Evolutionary conservation across 2,329 filamentous ascomycete genomes (phyloP).

Genomic region (Arthroderma uncinatum): DNA sequence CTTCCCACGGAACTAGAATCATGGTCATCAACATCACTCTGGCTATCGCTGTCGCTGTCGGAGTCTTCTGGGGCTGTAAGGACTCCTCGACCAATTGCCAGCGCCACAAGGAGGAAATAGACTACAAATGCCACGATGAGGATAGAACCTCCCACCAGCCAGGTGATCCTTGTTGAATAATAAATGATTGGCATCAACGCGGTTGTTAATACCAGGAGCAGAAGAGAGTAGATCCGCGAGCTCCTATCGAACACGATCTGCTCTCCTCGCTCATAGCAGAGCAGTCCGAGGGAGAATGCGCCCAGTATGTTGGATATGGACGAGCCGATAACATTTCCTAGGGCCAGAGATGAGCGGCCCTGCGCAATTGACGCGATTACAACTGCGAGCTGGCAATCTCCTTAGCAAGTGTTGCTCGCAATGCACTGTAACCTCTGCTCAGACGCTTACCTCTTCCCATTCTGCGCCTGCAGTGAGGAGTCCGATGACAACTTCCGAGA

Average conservation of each 20-base stretch:
- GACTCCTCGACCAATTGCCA: conserved; percentile 37
- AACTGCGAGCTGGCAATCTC: conserved; percentile 24
- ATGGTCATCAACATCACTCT: conserved; percentile 21
- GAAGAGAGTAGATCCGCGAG: neutral
- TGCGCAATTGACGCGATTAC: conserved; percentile 40
- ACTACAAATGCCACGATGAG: conserved; percentile 35
- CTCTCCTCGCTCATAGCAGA: conserved; percentile 18
- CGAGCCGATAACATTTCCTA: conserved; percentile 47
- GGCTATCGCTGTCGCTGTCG: conserved; percentile 34
- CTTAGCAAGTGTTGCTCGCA: too few relatives aligned
- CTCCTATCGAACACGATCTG: neutral
- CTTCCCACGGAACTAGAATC: conserved; percentile 3
- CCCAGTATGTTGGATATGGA: conserved; percentile 46
- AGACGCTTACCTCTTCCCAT: conserved; percentile 38
- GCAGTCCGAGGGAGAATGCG: conserved; percentile 44
- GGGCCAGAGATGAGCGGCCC: conserved; percentile 37
- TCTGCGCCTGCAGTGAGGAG: conserved; percentile 45
- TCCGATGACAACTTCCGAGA: conserved; percentile 40
- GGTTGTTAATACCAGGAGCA: conserved; percentile 36
- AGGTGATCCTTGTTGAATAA: conserved; percentile 27
- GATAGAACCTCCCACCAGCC: conserved; percentile 28
- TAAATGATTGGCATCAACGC: conserved; percentile 30
- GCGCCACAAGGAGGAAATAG: conserved; percentile 37
- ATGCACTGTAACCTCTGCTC: too few relatives aligned
- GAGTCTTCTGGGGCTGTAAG: conserved; percentile 34